A percentile compares a stretch with the other conserved stretches of the same genome.
phyloP scores from a whole-genome alignment of 169 alveolate species.

The Plasmodium adleri region DNA sequence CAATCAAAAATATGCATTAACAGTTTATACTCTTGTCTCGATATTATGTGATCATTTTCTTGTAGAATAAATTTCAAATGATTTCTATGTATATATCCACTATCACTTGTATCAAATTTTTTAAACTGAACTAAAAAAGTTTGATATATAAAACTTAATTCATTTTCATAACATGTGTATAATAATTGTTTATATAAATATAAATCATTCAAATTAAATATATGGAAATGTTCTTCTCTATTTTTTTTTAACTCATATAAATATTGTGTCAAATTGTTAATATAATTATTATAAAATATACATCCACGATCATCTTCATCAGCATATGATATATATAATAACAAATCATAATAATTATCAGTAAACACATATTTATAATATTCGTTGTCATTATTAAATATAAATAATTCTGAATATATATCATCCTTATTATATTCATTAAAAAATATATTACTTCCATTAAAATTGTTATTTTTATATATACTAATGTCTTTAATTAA shows the following conservation, averaged over 20 bases:
- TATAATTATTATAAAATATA: slow-evolving; percentile 44
- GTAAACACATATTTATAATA: slow-evolving; percentile 50
- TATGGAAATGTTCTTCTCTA: slow-evolving; percentile 32
- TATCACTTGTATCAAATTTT: slow-evolving; percentile 42
- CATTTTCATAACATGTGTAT: slow-evolving; percentile 66
- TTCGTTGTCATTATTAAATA: slow-evolving; percentile 38
- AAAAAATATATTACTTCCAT: slow-evolving; percentile 70
- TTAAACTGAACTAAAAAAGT: slow-evolving; percentile 32
- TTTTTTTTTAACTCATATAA: slow-evolving; percentile 67
- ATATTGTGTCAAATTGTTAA: slow-evolving; percentile 30
- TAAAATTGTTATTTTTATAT: slow-evolving; percentile 60
- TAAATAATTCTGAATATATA: slow-evolving; percentile 6
- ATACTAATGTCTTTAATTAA: slow-evolving; percentile 59
- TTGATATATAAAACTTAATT: slow-evolving; percentile 56
- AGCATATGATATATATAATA: slow-evolving; percentile 49
- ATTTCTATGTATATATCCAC: slow-evolving; percentile 60
- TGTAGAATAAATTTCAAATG: slow-evolving; percentile 38
- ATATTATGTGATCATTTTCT: slow-evolving; percentile 51
- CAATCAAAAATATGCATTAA: slow-evolving; percentile 28
- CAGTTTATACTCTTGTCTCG: slow-evolving; percentile 72
- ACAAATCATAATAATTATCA: slow-evolving; percentile 65
- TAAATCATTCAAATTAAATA: slow-evolving; percentile 23
- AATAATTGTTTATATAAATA: slow-evolving; percentile 60
- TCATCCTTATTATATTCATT: neutral
- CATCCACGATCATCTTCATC: slow-evolving; percentile 72